These are phyloP conservation scores for Lactarius deliciosus DNA, from an alignment of 768 basidiomycete species.

Conservation along the genomic window DNA sequence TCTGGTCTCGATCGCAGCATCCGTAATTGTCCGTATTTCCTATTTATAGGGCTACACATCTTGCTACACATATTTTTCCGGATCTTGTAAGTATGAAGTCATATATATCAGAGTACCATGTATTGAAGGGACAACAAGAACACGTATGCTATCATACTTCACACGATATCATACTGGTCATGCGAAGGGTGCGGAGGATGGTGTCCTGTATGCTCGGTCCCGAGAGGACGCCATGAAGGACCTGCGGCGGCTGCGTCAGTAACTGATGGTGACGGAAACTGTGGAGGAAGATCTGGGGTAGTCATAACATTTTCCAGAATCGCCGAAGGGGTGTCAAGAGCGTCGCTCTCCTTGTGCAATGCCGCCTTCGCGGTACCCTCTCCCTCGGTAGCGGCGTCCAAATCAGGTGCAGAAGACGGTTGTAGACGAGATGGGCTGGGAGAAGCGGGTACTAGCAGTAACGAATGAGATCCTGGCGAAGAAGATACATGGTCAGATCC, in stretches of 20 bases:
- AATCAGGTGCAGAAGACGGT: neutral
- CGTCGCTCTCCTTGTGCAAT: neutral
- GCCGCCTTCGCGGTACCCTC: neutral
- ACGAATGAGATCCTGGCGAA: no score
- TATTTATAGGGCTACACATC: no score
- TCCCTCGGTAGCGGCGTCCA: neutral
- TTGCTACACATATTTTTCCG: no score
- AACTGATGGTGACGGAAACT: neutral
- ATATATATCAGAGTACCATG: no score
- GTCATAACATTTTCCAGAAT: no score
- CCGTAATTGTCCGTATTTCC: no score
- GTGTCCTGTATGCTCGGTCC: neutral
- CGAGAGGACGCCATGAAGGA: neutral
- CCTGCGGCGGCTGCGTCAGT: neutral
- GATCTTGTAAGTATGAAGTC: no score
- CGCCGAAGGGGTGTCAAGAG: no score
- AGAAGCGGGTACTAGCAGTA: no score
- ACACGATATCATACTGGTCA: neutral
- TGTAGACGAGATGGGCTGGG: neutral
- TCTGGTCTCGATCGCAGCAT: no score
- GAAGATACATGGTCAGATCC: neutral
- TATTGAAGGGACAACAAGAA: no score
- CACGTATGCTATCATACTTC: no score
- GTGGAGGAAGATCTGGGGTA: neutral
- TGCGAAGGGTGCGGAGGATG: neutral